These are phyloP conservation scores for Adenanthera pavonina DNA, from an alignment of 306 rosid genomes.

Conservation along the genomic window DNA sequence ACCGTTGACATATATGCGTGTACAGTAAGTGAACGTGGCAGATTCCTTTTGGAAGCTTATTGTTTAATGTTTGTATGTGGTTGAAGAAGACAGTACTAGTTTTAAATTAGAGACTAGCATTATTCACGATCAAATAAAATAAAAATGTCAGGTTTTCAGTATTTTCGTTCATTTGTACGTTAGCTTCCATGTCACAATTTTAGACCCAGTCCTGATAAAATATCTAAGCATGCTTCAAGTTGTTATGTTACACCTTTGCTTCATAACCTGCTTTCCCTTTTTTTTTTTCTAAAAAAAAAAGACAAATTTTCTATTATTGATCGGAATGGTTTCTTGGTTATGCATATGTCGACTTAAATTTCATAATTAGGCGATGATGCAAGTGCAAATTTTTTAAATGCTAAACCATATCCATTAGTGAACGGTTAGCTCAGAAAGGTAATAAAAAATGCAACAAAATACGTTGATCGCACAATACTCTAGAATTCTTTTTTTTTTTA, in stretches of 20 bases:
- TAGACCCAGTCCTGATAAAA: too few species aligned
- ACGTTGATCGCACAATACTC: not conserved
- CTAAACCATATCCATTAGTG: not conserved
- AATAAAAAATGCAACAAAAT: not conserved
- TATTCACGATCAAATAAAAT: not conserved
- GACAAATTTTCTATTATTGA: not conserved
- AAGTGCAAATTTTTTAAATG: conserved; percentile 21
- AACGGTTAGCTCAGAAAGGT: not conserved
- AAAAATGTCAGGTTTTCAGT: too few species aligned
- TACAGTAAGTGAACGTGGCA: not conserved
- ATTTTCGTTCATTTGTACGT: too few species aligned
- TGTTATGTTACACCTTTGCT: not conserved
- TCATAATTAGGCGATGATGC: conserved; percentile 29
- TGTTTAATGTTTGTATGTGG: not conserved
- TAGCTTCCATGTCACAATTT: too few species aligned
- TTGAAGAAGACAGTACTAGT: not conserved
- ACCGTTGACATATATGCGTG: too few species aligned
- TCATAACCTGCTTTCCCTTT: not conserved
- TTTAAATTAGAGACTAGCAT: not conserved
- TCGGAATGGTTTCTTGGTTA: not conserved
- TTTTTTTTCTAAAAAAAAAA: too few species aligned
- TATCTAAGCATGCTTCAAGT: not conserved
- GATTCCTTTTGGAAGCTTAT: not conserved
- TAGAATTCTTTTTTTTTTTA: not conserved
- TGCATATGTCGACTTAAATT: not conserved